phyloP scores from a whole-genome alignment of 257 asterid genomes.

The Solanum clarkiae region DNA sequence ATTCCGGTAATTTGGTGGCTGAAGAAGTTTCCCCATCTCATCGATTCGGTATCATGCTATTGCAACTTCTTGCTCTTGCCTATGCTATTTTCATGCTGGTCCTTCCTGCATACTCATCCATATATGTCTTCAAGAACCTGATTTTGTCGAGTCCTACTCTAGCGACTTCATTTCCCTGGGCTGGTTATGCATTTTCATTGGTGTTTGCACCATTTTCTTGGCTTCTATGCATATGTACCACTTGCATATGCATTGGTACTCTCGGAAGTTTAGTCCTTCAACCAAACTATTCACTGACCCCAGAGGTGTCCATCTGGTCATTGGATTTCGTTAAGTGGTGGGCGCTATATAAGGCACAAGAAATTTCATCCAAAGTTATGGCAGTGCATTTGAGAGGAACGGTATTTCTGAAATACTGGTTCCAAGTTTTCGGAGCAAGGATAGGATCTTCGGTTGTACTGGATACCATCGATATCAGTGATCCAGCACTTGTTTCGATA shows the following conservation, averaged over 20 bases:
- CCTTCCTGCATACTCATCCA: slow-evolving; percentile 46
- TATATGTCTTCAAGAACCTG: slow-evolving; percentile 27
- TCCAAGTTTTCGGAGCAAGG: slow-evolving; percentile 54
- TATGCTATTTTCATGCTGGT: slow-evolving; percentile 39
- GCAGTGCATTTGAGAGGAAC: slow-evolving; percentile 74
- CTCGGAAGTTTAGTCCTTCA: slow-evolving; percentile 66
- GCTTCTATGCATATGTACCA: slow-evolving; percentile 54
- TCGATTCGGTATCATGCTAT: slow-evolving; percentile 23
- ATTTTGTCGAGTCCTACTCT: slow-evolving; percentile 10
- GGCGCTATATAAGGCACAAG: slow-evolving; percentile 70
- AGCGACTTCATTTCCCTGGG: slow-evolving; percentile 20
- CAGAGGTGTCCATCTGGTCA: slow-evolving; percentile 49
- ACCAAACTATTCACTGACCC: slow-evolving; percentile 50
- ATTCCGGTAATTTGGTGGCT: slow-evolving; percentile 19
- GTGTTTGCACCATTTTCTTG: slow-evolving; percentile 51
- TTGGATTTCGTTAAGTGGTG: slow-evolving; percentile 62
- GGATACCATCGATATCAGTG: slow-evolving; percentile 57
- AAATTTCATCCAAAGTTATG: slow-evolving; percentile 45
- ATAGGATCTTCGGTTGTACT: slow-evolving; percentile 54
- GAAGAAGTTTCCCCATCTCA: slow-evolving; percentile 38
- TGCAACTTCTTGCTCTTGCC: slow-evolving; percentile 46
- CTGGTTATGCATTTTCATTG: slow-evolving; percentile 22
- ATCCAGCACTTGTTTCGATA: slow-evolving; percentile 55
- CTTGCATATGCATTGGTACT: slow-evolving; percentile 42
- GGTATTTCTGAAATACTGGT: slow-evolving; percentile 56